These are phyloP conservation scores for Pyrrhoderma lamaoense DNA, from an alignment of 1,284 basidiomycete species.

Conservation along the genomic window DNA sequence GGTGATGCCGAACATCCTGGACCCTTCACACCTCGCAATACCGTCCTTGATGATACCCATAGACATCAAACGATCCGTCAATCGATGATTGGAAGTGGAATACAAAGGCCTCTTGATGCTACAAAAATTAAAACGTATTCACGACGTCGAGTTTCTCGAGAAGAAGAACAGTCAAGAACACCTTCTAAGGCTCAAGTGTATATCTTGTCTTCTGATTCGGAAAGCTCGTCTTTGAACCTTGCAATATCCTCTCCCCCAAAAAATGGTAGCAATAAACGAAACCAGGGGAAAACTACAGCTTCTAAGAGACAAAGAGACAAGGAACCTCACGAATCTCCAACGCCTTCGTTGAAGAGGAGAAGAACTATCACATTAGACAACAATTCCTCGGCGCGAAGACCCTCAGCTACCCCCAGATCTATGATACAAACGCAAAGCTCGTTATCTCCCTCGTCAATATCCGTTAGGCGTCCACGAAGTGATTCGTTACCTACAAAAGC, in stretches of 20 bases:
- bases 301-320: conserved; percentile 20
- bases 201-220: background rate
- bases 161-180: no score
- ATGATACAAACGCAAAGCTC: conserved; percentile 4
- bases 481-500: background rate
- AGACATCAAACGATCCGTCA: background rate
- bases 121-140: conserved; percentile 10
- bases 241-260: conserved; percentile 27
- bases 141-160: background rate
- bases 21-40: background rate
- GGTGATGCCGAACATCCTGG: background rate
- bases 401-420: background rate
- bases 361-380: background rate
- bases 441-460: conserved; percentile 36
- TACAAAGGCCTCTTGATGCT: conserved; percentile 8
- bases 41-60: background rate
- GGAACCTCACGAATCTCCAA: background rate
- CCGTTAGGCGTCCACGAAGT: conserved; percentile 21
- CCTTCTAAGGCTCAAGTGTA: no score
- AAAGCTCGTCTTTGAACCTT: conserved; percentile 20
- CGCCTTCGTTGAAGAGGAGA: background rate
- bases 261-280: no score
- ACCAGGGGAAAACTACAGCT: no score
- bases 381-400: background rate
- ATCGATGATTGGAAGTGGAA: conserved; percentile 11